Percentiles rank a stretch among this genome's conserved stretches.
Evolutionary conservation across 352 stramenopile genomes (phyloP).

Genomic region (Phytophthora nicotianae): DNA sequence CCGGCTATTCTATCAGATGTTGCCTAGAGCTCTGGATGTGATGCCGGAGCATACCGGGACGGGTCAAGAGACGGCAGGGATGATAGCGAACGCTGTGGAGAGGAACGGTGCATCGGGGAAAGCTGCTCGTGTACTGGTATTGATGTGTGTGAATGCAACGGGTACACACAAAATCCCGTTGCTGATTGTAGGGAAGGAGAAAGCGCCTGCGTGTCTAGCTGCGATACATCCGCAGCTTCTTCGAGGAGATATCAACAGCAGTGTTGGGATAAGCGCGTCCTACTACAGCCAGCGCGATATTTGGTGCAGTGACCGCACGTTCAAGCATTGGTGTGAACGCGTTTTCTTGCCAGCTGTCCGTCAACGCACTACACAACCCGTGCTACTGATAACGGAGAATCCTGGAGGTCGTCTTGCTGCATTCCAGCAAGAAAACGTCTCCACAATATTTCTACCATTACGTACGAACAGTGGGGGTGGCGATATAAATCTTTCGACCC

Average conservation of each 20-base stretch:
- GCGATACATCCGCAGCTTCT: slow-evolving; percentile 18
- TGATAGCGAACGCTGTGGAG: slow-evolving; percentile 16
- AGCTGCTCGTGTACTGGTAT: slow-evolving; percentile 49
- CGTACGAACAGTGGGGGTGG: slow-evolving; percentile 7
- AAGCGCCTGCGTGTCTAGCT: slow-evolving; percentile 30
- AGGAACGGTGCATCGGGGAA: background rate
- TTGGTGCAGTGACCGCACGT: slow-evolving; percentile 59
- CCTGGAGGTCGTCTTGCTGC: slow-evolving; percentile 30
- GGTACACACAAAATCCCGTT: slow-evolving; percentile 63
- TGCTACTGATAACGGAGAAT: slow-evolving; percentile 57
- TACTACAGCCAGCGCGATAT: slow-evolving; percentile 55
- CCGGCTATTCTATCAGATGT: slow-evolving; percentile 56
- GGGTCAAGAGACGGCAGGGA: background rate
- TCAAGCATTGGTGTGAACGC: slow-evolving; percentile 54
- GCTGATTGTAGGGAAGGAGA: slow-evolving; percentile 54
- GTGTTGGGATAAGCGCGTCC: slow-evolving; percentile 18
- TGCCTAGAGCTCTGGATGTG: slow-evolving; percentile 31
- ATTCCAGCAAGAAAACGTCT: slow-evolving; percentile 48
- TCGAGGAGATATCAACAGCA: slow-evolving; percentile 7
- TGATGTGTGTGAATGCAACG: slow-evolving; percentile 56
- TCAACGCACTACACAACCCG: slow-evolving; percentile 44
- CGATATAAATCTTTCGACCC: background rate
- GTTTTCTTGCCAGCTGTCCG: slow-evolving; percentile 56
- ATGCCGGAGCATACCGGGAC: background rate
- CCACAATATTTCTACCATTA: slow-evolving; percentile 46